Percentiles rank a stretch among this genome's conserved stretches.
These are phyloP conservation scores for Alopecurus myosuroides DNA, from an alignment of 176 grass and related monocot genomes.

Conservation along the genomic window DNA sequence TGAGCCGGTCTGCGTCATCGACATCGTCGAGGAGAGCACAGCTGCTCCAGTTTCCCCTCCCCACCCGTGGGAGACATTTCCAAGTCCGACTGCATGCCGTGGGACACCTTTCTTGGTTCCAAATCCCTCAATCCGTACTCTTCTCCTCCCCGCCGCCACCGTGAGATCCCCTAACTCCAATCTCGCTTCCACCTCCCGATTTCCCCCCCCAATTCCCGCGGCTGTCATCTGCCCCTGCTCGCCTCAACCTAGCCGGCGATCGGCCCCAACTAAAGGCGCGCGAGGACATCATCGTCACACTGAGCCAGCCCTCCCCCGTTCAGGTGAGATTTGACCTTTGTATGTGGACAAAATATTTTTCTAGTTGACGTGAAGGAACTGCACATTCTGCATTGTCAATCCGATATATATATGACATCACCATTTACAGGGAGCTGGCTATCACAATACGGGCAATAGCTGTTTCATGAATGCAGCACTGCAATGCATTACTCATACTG, in stretches of 20 bases:
- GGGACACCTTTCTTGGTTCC: too few species aligned
- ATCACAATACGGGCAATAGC: conserved; percentile 83
- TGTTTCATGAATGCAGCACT: conserved; percentile 81
- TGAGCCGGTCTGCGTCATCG: too few species aligned
- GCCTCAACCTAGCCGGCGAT: conserved; percentile 31
- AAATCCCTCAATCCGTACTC: too few species aligned
- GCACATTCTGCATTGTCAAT: too few species aligned
- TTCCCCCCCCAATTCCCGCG: conserved; percentile 1
- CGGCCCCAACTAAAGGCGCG: conserved; percentile 25
- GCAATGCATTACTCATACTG: conserved; percentile 91
- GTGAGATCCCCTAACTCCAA: background rate
- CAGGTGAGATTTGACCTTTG: conserved; percentile 20
- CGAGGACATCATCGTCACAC: background rate
- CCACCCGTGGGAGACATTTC: too few species aligned
- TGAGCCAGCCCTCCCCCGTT: background rate
- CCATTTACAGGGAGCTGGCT: conserved; percentile 66
- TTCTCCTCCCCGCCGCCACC: too few species aligned
- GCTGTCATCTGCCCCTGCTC: background rate
- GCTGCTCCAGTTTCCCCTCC: too few species aligned
- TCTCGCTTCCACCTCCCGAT: background rate
- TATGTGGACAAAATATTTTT: too few species aligned
- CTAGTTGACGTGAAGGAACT: too few species aligned
- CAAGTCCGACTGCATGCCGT: too few species aligned
- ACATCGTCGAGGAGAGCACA: too few species aligned
- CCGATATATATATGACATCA: background rate